Evolutionary conservation across 1,284 basidiomycete species (phyloP), one percentile per base, ranked within the genome.

Genomic region (Ceratobasidium sp.): DNA sequence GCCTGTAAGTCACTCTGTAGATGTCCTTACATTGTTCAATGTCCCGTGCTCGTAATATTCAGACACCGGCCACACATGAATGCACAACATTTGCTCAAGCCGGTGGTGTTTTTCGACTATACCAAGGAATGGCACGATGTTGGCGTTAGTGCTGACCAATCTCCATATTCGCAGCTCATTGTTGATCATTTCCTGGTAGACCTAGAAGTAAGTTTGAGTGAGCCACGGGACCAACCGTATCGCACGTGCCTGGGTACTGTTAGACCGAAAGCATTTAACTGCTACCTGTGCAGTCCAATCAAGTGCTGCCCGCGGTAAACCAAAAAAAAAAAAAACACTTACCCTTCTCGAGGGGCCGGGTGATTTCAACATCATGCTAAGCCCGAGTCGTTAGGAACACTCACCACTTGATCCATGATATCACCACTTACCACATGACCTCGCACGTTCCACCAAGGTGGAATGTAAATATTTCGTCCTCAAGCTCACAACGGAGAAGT

Each of bases 1-100:
- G 21, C 1, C n/a, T 12, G 7, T 61, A 12, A 6, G 6, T 3
- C 18, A 16, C 16, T 33, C 8, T 33, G 28, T 33, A 56, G 12
- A 16, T 25, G 30, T 25, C 11, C 53, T 28, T 18, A 46, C 59
- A 14, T 25, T 14, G 18, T 61, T 46, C 7, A 61, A 23, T 8
- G 25, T 25, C 2, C 42, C 23, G 14, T 63, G 12, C 40, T 30
- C 40, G 44, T 48, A 46, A 18, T 63, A 63, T 40, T 63, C 61
- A 9, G 42, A 48, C 9, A 49, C 61, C 18, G 25, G 42, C 40
- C 61, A 53, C 12, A 12, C 18, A 25, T 4, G 51, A 12, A 25
- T 25, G 28, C 12, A 25, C 7, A 7, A n/a, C 48, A 7, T 5
- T 18, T 5, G 18, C 7, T 49, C 48, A n/a, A n/a, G 16, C 18